phyloP scores from a whole-genome alignment of 139 green algal species.

The Chlamydomonas incerta region DNA sequence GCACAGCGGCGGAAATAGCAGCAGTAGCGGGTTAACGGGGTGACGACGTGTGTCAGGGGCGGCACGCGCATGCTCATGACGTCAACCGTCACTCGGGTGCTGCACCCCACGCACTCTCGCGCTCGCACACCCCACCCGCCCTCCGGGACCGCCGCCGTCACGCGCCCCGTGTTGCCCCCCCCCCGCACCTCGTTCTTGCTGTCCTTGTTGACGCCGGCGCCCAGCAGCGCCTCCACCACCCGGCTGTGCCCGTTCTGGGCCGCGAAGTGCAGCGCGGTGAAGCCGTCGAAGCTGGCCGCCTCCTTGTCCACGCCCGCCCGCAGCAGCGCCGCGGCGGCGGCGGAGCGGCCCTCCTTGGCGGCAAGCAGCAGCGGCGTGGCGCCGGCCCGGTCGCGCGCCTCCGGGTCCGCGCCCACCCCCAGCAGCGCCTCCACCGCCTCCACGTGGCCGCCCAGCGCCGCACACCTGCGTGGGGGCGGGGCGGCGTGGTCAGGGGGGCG shows the following conservation, averaged over 20 bases:
- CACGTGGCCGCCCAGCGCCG: neutral
- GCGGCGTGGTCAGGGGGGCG: no score
- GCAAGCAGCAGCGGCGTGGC: constrained; percentile 7
- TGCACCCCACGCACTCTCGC: no score
- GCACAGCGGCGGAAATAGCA: neutral
- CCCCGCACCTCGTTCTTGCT: no score
- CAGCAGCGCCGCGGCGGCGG: neutral
- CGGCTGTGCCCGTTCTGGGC: neutral
- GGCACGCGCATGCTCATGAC: no score
- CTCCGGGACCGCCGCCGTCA: no score
- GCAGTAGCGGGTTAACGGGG: no score
- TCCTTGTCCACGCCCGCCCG: neutral
- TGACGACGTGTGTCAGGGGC: no score
- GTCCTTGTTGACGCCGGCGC: neutral
- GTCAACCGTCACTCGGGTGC: no score
- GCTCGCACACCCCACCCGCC: no score
- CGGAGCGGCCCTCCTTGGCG: constrained; percentile 18
- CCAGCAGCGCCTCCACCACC: neutral
- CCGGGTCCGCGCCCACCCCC: constrained; percentile 7
- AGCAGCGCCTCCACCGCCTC: constrained; percentile 10
- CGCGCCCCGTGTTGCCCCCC: no score
- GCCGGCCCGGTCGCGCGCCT: constrained; percentile 1
- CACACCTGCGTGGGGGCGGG: no score
- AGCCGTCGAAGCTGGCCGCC: neutral
- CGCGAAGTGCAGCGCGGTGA: neutral